phyloP scores from a whole-genome alignment of 169 alveolate species.

The Cryptosporidium sp. region DNA sequence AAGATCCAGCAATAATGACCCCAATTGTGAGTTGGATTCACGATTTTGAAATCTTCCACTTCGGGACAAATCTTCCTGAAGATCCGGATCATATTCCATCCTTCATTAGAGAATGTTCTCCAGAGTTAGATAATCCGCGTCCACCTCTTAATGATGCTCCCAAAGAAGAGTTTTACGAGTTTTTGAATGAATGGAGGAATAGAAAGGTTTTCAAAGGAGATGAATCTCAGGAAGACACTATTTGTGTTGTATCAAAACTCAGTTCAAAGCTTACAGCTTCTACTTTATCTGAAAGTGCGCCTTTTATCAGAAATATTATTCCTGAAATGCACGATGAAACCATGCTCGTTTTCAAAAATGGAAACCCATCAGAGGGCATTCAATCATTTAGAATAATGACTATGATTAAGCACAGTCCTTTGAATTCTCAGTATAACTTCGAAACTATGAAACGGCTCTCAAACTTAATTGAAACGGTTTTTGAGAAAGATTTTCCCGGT shows the following conservation, averaged over 20 bases:
- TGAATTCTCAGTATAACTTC: constrained; percentile 38
- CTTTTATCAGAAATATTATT: constrained; percentile 54
- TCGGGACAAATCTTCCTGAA: constrained; percentile 28
- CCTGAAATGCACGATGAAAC: constrained; percentile 73
- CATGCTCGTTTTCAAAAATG: constrained; percentile 61
- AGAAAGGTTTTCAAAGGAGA: constrained; percentile 52
- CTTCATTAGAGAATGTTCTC: constrained; percentile 53
- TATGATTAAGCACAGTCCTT: constrained; percentile 50
- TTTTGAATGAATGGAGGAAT: constrained; percentile 50
- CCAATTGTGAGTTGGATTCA: constrained; percentile 73
- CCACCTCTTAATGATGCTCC: constrained; percentile 64
- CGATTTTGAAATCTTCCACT: constrained; percentile 48
- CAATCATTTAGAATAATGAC: constrained; percentile 51
- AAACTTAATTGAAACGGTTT: constrained; percentile 41
- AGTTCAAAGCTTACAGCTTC: constrained; percentile 28
- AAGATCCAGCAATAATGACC: constrained; percentile 62
- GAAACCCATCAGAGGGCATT: constrained; percentile 47
- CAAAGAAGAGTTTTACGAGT: constrained; percentile 37
- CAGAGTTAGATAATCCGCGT: constrained; percentile 34
- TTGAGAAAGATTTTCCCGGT: constrained; percentile 64
- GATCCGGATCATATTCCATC: constrained; percentile 64
- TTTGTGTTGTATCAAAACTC: constrained; percentile 41
- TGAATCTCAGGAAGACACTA: constrained; percentile 59
- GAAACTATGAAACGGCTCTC: constrained; percentile 42
- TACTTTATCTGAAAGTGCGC: constrained; percentile 16